Evolutionary conservation across 2,329 filamentous ascomycete species (phyloP), one percentile per base, ranked within the genome.

Genomic region (Ascochyta fabae): DNA sequence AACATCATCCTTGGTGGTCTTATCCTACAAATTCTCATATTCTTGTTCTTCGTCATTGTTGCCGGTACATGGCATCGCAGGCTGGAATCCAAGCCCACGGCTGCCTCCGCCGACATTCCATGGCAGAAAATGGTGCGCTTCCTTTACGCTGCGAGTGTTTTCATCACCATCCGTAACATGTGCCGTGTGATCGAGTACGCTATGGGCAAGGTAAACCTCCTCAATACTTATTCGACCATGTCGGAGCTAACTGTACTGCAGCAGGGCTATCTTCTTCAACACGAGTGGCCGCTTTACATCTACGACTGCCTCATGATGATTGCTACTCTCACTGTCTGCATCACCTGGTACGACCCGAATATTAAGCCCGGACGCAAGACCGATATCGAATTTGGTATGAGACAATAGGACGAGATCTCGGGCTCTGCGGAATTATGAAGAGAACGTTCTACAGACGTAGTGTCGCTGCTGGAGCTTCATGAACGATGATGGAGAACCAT

Each of bases 1-100:
- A 78, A 80, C 16, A 74, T 87, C 44, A 80, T 88, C n/a, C 70
- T 87, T 7, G 80, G 62, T 1, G 86, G 86, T 2, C 73, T 88
- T 2, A 67, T 83, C 29, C 68, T 87, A 15, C 86, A 88, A 65
- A 77, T 88, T 23, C 35, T 84, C 38, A 79, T 84, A 51, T 87
- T 88, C 58, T 78, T 77, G 22, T 71, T 86, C 33, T 88, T 88
- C 63, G 70, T 83, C 33, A 52, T 79, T 4, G 78, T 79, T 1
- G 77, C 82, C 0, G 60, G 77, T 2, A 55, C 82, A 0, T 86
- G 86, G 71, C 80, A 87, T 59, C 47, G 60, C 2, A 75, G 81
- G 3, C 75, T 84, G n/a, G 55, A 44, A 1, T 66, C 60, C 6
- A 38, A 59, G 4, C 75, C 61, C 12, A 67, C 77, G 0, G 75